These are phyloP conservation scores for Xylariaceae sp. DNA, from an alignment of 2,329 filamentous ascomycete species.

Conservation along the genomic window DNA sequence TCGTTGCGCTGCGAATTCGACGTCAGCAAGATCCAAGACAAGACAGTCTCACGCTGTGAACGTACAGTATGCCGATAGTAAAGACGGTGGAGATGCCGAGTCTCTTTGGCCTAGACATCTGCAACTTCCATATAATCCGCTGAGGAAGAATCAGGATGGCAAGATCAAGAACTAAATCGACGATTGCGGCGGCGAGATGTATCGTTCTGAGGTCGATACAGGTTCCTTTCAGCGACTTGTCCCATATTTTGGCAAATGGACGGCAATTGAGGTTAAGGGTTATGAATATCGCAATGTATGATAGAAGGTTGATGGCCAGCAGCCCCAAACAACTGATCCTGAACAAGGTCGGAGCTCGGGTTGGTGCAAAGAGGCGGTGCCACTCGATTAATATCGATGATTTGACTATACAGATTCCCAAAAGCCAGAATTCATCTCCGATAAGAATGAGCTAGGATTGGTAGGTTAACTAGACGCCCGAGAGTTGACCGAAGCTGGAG, in stretches of 20 bases:
- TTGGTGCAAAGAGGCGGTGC: slow-evolving; percentile 5
- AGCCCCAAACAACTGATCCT: slow-evolving; percentile 2
- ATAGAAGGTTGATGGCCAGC: slow-evolving; percentile 3
- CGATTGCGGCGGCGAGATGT: slow-evolving; percentile 3
- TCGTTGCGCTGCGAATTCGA: slow-evolving; percentile 1
- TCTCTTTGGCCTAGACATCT: slow-evolving; percentile 1
- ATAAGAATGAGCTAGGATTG: slow-evolving; percentile 1
- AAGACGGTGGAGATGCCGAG: slow-evolving; percentile 5
- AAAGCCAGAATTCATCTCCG: slow-evolving; percentile 4
- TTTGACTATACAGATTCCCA: not conserved
- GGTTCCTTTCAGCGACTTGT: slow-evolving; percentile 5
- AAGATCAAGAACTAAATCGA: slow-evolving; percentile 4
- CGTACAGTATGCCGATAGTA: slow-evolving; percentile 6
- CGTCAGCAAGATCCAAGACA: not conserved
- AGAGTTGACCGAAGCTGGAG: not conserved
- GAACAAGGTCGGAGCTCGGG: not conserved
- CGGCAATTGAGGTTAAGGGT: slow-evolving; percentile 6
- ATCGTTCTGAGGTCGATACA: slow-evolving; percentile 6
- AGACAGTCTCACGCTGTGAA: not conserved
- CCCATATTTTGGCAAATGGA: slow-evolving; percentile 3
- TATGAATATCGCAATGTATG: not conserved
- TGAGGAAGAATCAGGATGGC: slow-evolving; percentile 8
- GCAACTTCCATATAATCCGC: slow-evolving; percentile 6
- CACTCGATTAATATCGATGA: slow-evolving; percentile 1
- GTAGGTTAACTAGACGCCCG: not conserved